These are phyloP conservation scores for Talaromyces sp. DNA, from an alignment of 2,329 filamentous ascomycete genomes.

Conservation along the genomic window DNA sequence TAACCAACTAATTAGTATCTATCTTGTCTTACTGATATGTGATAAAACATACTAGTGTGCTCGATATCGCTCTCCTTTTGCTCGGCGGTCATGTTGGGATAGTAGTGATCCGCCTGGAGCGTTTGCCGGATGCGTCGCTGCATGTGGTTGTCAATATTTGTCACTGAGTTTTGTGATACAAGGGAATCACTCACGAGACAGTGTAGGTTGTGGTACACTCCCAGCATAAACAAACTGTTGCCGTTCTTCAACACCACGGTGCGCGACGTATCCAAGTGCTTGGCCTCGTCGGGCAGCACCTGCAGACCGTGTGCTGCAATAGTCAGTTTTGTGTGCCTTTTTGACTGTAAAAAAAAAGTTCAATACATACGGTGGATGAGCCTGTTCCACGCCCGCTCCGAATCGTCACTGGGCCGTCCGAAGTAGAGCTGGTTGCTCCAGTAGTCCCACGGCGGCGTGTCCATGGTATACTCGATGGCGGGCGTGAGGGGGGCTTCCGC, in stretches of 20 bases:
- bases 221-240: constrained; percentile 1
- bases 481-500: neutral
- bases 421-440: neutral
- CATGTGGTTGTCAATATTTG: no score
- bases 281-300: neutral
- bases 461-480: constrained; percentile 1
- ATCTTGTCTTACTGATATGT: no score
- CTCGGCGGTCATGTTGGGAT: constrained; percentile 1
- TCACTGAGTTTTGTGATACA: neutral
- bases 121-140: constrained; percentile 1
- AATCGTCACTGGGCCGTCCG: neutral
- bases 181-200: neutral
- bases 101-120: neutral
- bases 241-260: neutral
- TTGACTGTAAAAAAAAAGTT: no score
- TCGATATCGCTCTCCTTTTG: neutral
- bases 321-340: neutral
- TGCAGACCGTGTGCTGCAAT: neutral
- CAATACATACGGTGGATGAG: neutral
- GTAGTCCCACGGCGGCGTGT: neutral
- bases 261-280: neutral
- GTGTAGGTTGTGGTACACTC: neutral
- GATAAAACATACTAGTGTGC: neutral
- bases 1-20: neutral
- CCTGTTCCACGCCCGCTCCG: neutral